A percentile compares a stretch with the other conserved stretches of the same genome.
Evolutionary conservation across 169 alveolate genomes (phyloP).

Genomic region (Plasmodium knowlesi): DNA sequence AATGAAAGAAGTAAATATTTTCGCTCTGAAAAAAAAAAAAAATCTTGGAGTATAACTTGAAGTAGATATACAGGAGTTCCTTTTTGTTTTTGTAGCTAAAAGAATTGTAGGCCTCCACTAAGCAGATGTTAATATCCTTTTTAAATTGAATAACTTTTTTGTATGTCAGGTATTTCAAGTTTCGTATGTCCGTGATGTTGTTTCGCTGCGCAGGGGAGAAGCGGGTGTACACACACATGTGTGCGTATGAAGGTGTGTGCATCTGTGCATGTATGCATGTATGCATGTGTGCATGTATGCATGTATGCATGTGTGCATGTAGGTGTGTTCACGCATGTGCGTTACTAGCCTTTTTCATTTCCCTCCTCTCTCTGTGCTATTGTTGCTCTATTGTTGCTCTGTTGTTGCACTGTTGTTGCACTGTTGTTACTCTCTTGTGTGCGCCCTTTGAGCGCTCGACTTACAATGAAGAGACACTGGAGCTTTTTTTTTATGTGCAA

Average conservation of each 20-base stretch:
- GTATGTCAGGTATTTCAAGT: constrained; percentile 38
- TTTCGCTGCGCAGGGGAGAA: constrained; percentile 24
- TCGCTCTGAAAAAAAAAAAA: constrained; percentile 64
- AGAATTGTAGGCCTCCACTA: constrained; percentile 65
- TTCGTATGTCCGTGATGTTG: constrained; percentile 58
- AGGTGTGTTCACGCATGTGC: neutral
- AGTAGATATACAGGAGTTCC: constrained; percentile 54
- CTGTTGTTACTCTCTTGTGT: neutral
- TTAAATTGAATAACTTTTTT: constrained; percentile 56
- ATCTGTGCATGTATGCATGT: neutral
- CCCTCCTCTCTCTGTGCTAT: neutral
- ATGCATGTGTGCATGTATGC: neutral
- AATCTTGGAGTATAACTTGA: constrained; percentile 58
- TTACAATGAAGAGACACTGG: constrained; percentile 54
- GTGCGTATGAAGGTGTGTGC: neutral
- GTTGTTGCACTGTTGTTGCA: no score
- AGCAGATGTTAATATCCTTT: constrained; percentile 51
- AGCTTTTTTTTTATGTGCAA: constrained; percentile 50
- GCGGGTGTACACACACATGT: neutral
- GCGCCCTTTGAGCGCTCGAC: neutral
- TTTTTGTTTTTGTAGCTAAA: constrained; percentile 67
- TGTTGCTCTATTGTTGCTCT: neutral
- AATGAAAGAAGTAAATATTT: constrained; percentile 59
- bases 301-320: neutral
- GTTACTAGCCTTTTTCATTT: neutral